Evolutionary conservation across 176 grass and related monocot genomes (phyloP), one percentile per base, ranked within the genome.

Genomic region (Cenchrus purpureus): DNA sequence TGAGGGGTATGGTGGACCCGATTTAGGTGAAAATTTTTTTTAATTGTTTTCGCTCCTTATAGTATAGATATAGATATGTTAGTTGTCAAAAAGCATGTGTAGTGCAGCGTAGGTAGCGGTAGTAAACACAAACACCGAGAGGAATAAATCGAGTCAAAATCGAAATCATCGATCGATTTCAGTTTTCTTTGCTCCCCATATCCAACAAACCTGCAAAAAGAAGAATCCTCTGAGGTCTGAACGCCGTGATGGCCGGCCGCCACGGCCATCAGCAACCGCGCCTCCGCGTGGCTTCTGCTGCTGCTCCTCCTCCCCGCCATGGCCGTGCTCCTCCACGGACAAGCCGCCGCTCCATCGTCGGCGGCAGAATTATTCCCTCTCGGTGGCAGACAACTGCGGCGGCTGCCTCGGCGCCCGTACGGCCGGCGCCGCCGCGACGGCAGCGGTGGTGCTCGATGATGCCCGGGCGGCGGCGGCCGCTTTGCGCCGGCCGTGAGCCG

Each of bases 301-400:
- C 81, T 25, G 22, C 22, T 25, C 22, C 22, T 25, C 22, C 22
- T 82, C 70, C 10, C 64, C 56, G 46, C 64, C 65, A 16, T 76
- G 51, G 79, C 79, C 16, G 46, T 20, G 4, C 75, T 88, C 51
- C 52, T 74, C 76, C 53, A 62, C 44, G 74, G 31, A 10, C 59
- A 52, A 29, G 7, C 71, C 31, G 77, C 87, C 28, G 22, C 22
- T 25, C 12, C n/a, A n/a, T 6, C 88, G 3, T 82, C 88, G 78
- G 22, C 22, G 22, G 37, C 37, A 37, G 55, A 81, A 67, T 25
- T 25, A 25, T 86, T 86, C 83, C 53, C 43, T 37, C 53, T 77
- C 54, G 87, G 87, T 52, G 72, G 19, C 54, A 74, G 62, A 42
- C 50, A 71, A 52, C 77, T n/a, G n/a, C 15, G 87, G 22, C 82